Percentiles rank a stretch among this genome's conserved stretches.
Evolutionary conservation across 1,284 basidiomycete species (phyloP).

Genomic region (Ustilago esculenta): DNA sequence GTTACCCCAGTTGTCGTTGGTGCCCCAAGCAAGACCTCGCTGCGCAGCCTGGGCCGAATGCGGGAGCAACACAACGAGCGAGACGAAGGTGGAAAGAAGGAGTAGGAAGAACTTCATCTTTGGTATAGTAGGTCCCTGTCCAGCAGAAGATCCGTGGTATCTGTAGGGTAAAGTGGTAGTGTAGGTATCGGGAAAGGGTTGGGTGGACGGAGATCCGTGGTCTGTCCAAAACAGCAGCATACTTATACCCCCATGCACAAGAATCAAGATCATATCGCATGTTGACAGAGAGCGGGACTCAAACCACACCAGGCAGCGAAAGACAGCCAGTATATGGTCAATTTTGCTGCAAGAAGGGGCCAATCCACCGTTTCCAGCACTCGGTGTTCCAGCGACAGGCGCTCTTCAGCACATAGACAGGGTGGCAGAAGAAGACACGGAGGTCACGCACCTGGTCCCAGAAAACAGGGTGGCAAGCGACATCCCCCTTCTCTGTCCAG

Average conservation of each 20-base stretch:
- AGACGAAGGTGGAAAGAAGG: constrained; percentile 19
- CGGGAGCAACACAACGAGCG: constrained; percentile 16
- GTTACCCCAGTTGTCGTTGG: constrained; percentile 53
- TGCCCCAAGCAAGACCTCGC: constrained; percentile 60
- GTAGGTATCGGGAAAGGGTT: too few species aligned
- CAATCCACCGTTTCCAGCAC: background rate
- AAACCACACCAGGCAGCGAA: too few species aligned
- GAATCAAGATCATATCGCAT: too few species aligned
- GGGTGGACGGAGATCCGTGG: constrained; percentile 23
- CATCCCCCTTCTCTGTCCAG: background rate
- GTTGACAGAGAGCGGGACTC: too few species aligned
- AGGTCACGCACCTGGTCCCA: background rate
- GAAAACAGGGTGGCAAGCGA: constrained; percentile 5
- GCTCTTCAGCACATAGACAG: constrained; percentile 12
- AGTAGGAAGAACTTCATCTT: constrained; percentile 44
- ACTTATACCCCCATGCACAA: constrained; percentile 42
- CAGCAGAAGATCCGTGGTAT: constrained; percentile 19
- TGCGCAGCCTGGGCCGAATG: constrained; percentile 16
- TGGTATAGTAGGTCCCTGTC: too few species aligned
- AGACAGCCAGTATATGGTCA: too few species aligned
- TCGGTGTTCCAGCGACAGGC: background rate
- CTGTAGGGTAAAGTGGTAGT: too few species aligned
- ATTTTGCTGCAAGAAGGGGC: background rate
- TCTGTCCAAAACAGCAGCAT: constrained; percentile 24
- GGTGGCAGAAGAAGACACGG: too few species aligned